These are phyloP conservation scores for Solanum appendiculatum DNA, from an alignment of 257 asterid species.

Conservation along the genomic window DNA sequence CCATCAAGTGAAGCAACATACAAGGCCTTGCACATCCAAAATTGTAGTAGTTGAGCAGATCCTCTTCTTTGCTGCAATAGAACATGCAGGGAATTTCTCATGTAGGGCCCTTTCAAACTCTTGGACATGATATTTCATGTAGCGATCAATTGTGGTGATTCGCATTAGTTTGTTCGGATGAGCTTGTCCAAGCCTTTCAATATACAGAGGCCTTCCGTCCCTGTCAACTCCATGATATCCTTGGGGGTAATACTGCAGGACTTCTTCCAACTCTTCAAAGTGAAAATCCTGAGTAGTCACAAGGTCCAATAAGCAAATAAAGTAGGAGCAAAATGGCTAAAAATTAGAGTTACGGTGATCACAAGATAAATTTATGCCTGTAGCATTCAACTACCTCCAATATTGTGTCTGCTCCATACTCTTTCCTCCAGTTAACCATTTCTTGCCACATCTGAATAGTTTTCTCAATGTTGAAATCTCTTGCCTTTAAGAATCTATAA, in stretches of 20 bases:
- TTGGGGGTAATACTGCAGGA: constrained; percentile 81
- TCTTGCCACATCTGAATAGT: constrained; percentile 91
- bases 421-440: constrained; percentile 89
- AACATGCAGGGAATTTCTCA: constrained; percentile 90
- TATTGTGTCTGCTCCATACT: constrained; percentile 77
- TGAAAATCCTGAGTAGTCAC: constrained; percentile 51
- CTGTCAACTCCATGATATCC: constrained; percentile 35
- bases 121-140: constrained; percentile 81
- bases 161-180: constrained; percentile 68
- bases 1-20: constrained; percentile 20
- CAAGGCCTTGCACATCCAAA: constrained; percentile 96
- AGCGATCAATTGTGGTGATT: constrained; percentile 69
- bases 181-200: constrained; percentile 91
- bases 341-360: background rate
- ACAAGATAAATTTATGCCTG: background rate
- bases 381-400: constrained; percentile 39
- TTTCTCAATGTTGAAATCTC: constrained; percentile 54
- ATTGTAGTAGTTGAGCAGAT: constrained; percentile 77
- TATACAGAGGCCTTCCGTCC: constrained; percentile 92
- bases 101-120: constrained; percentile 77
- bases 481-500: constrained; percentile 78
- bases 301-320: background rate
- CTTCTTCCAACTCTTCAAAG: constrained; percentile 80
- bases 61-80: constrained; percentile 72
- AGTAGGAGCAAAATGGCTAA: background rate